Base-by-base conservation (phyloP, 2,329 filamentous ascomycete species). In the Chrysosporium queenslandicum region DNA sequence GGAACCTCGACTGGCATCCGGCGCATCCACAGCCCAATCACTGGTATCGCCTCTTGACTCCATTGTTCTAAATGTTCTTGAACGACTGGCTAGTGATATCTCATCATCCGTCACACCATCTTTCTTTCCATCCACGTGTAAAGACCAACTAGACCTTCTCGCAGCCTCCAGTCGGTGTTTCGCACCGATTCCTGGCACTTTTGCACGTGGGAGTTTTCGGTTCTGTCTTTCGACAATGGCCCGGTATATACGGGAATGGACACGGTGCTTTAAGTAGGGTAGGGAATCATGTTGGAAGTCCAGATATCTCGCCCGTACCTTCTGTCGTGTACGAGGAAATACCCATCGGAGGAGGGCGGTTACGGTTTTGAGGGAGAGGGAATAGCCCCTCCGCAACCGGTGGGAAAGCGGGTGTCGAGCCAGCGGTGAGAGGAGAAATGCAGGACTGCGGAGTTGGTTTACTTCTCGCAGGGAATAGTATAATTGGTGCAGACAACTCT, bases 191-290 rank as follows among this genome's bases (percentile, higher is more conserved):
- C 27, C 27, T 20, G 25, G 11, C 1, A 8, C 8, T 36, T 23
- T 45, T 14, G 49, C 6, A 4, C n/a, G 23, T 11, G 9, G 21
- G 11, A 8, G 54, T 21, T 42, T 51, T 27, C 72, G 77, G 45
- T 71, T 74, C 67, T 87, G 83, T 47, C 79, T 78, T 59, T 76
- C 74, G 56, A 90, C 72, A 53, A 94, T 75, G 57, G 83, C 86
- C 42, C 77, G 77, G 65, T 92, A 94, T 58, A 95, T 81, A 52
- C 82, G 80, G 34, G 83, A 83, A 69, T 94, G 88, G 7, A 87
- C 71, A 50, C 77, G 75, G 64, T 83, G 47, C 62, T 84, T 86
- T 61, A 87, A 77, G 47, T 76, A 72, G 11, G 87, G 86, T 21
- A 94, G 68, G 4, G 80, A 86, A 60, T 89, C 81, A 76, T 87